Percentiles rank a stretch among this genome's conserved stretches.
phyloP scores from a whole-genome alignment of 2,329 filamentous ascomycete species.

The Monosporascus sp. region DNA sequence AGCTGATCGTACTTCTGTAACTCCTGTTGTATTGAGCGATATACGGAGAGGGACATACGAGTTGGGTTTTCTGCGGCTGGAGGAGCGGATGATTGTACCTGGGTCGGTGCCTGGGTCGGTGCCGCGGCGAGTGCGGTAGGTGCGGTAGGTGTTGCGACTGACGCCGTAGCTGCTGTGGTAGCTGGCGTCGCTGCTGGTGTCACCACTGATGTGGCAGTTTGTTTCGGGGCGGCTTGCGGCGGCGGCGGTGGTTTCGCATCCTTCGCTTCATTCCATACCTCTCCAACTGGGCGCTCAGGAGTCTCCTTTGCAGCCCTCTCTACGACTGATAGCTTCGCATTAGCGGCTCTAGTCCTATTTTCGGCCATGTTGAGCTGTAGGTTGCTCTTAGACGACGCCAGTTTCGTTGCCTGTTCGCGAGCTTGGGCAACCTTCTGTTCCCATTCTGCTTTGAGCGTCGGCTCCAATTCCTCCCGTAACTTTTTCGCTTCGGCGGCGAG shows the following conservation, averaged over 20 bases:
- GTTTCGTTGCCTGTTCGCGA: slow-evolving; percentile 59
- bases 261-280: slow-evolving; percentile 83
- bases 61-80: not conserved
- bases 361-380: slow-evolving; percentile 76
- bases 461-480: slow-evolving; percentile 49
- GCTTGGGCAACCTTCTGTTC: slow-evolving; percentile 50
- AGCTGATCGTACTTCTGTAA: too few relatives aligned
- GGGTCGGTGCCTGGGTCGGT: not conserved
- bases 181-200: slow-evolving; percentile 1
- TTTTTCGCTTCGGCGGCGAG: slow-evolving; percentile 60
- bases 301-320: slow-evolving; percentile 80
- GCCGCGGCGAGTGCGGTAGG: not conserved
- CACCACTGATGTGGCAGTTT: slow-evolving; percentile 19
- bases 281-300: slow-evolving; percentile 72
- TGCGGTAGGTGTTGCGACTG: not conserved
- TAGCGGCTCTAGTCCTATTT: slow-evolving; percentile 56
- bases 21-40: too few relatives aligned
- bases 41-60: not conserved
- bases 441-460: slow-evolving; percentile 38
- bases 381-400: slow-evolving; percentile 69
- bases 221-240: slow-evolving; percentile 15
- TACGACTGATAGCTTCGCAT: slow-evolving; percentile 72
- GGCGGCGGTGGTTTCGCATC: slow-evolving; percentile 45
- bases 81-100: not conserved
- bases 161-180: not conserved